Conservation (phyloP, 345 rosid genomes). For the Eucalyptus globulus region DNA sequence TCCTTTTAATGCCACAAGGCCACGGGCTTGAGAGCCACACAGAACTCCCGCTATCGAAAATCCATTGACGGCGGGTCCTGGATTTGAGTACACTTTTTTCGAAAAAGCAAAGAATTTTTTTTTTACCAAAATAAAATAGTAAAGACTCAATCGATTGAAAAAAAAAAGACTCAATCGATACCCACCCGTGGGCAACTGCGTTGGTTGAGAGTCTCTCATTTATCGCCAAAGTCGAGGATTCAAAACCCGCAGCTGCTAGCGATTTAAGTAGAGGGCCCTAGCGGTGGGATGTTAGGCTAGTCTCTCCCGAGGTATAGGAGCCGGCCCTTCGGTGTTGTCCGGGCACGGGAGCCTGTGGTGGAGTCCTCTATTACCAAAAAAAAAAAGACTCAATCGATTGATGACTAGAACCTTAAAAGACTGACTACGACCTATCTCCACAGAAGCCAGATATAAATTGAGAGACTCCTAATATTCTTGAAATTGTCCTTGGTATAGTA, state of each 20-base stretch:
- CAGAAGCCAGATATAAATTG: background rate
- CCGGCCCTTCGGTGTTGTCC: too few species aligned
- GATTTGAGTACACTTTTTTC: background rate
- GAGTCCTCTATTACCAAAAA: background rate
- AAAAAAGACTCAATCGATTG: background rate
- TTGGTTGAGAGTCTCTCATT: too few species aligned
- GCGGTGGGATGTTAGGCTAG: too few species aligned
- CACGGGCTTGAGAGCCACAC: background rate
- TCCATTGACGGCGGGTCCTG: background rate
- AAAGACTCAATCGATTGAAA: background rate
- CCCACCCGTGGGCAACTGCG: too few species aligned
- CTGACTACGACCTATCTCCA: background rate
- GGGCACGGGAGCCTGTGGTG: too few species aligned
- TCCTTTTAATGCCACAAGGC: background rate
- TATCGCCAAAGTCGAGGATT: accelerated
- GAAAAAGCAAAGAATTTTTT: background rate
- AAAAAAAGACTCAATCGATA: too few species aligned
- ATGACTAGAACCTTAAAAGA: background rate
- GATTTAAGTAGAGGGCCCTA: too few species aligned
- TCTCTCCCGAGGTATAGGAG: too few species aligned
- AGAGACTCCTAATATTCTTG: background rate
- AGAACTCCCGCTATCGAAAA: background rate
- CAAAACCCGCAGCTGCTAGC: too few species aligned
- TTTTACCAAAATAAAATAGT: background rate
- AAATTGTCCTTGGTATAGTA: background rate